These are phyloP conservation scores for Fallopia convolvulus DNA, from an alignment of 148 eudicot genomes.

Conservation along the genomic window DNA sequence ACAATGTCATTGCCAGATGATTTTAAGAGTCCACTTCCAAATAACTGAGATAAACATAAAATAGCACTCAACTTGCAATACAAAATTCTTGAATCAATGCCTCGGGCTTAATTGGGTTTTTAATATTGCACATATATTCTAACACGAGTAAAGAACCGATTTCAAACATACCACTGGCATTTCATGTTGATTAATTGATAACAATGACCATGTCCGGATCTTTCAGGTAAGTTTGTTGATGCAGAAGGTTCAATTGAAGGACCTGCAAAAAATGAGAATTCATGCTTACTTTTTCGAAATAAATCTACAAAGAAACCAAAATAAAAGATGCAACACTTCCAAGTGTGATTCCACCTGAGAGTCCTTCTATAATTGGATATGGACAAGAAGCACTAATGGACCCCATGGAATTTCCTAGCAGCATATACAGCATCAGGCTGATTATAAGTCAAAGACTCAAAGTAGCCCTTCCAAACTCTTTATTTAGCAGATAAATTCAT, in stretches of 20 bases:
- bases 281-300: slow-evolving; percentile 16
- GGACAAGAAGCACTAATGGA: too few relatives aligned
- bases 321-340: slow-evolving; percentile 29
- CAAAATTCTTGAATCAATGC: too few relatives aligned
- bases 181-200: slow-evolving; percentile 27
- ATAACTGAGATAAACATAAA: too few relatives aligned
- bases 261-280: slow-evolving; percentile 15
- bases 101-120: too few relatives aligned
- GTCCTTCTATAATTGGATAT: slow-evolving; percentile 13
- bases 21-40: too few relatives aligned
- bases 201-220: slow-evolving; percentile 28
- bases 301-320: not conserved
- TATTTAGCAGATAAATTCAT: slow-evolving; percentile 26
- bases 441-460: not conserved
- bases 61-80: too few relatives aligned
- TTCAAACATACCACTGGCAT: slow-evolving; percentile 14
- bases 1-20: too few relatives aligned
- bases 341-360: slow-evolving; percentile 18
- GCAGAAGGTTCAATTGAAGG: slow-evolving; percentile 21
- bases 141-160: not conserved
- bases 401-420: too few relatives aligned
- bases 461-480: slow-evolving; percentile 6
- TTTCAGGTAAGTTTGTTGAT: slow-evolving; percentile 36
- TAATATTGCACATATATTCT: too few relatives aligned
- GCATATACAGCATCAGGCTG: too few relatives aligned